A percentile compares a stretch with the other conserved stretches of the same genome.
These are phyloP conservation scores for Endoconidiophora laricicola DNA, from an alignment of 2,329 filamentous ascomycete genomes.

Conservation along the genomic window DNA sequence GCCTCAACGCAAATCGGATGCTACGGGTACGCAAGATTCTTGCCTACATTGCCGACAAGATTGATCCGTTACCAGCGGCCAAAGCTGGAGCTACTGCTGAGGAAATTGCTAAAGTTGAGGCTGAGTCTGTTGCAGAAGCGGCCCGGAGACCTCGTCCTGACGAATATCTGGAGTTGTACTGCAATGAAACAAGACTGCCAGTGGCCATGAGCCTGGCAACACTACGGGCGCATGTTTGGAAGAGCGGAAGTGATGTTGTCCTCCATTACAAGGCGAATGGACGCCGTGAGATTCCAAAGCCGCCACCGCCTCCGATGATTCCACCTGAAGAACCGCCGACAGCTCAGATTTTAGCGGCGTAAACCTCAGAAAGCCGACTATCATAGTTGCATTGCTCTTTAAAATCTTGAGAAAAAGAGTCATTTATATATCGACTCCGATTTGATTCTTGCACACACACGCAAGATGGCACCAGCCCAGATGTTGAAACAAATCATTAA, in stretches of 20 bases:
- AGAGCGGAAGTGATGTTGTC: slow-evolving; percentile 81
- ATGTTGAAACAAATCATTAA: too few species aligned
- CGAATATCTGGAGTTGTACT: slow-evolving; percentile 89
- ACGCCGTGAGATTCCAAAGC: slow-evolving; percentile 43
- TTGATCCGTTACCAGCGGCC: slow-evolving; percentile 45
- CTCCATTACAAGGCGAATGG: slow-evolving; percentile 86
- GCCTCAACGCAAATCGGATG: slow-evolving; percentile 94
- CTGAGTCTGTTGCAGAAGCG: slow-evolving; percentile 27
- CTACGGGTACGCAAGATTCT: slow-evolving; percentile 88
- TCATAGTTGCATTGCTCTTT: too few species aligned
- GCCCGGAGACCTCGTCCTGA: slow-evolving; percentile 57
- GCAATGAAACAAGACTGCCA: slow-evolving; percentile 68
- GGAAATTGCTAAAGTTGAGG: neutral
- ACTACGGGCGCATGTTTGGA: slow-evolving; percentile 82
- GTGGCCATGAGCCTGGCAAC: slow-evolving; percentile 87
- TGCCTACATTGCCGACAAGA: slow-evolving; percentile 78
- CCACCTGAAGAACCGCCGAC: slow-evolving; percentile 4
- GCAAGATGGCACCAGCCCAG: too few species aligned
- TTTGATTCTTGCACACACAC: neutral
- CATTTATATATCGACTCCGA: neutral
- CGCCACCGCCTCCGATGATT: slow-evolving; percentile 17
- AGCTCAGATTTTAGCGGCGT: slow-evolving; percentile 3
- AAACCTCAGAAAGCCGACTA: neutral
- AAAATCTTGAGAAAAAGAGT: too few species aligned
- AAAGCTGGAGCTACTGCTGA: neutral